phyloP scores from a whole-genome alignment of 345 rosid genomes.

The Acer campestre region DNA sequence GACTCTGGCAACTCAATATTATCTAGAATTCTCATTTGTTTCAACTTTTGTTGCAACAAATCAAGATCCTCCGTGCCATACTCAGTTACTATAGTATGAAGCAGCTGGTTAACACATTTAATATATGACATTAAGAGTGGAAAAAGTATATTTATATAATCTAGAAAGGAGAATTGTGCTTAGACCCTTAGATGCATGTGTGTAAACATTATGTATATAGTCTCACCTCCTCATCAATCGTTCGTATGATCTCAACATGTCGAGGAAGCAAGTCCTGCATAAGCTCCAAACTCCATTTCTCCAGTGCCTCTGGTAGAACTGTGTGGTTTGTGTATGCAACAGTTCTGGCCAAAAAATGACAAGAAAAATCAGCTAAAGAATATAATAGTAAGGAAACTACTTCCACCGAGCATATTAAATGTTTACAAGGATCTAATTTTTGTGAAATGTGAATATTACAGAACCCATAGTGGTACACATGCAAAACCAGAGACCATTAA shows the following conservation, averaged over 20 bases:
- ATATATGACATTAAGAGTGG: background rate
- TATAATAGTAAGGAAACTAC: background rate
- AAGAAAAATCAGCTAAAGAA: background rate
- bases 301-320: conserved; percentile 55
- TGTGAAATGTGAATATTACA: no score
- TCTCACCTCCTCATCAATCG: conserved; percentile 51
- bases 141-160: background rate
- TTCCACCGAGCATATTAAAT: background rate
- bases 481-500: no score
- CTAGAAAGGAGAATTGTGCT: conserved; percentile 5
- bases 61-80: conserved; percentile 41
- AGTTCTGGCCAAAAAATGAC: conserved; percentile 33
- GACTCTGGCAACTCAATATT: conserved; percentile 48
- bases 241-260: conserved; percentile 51
- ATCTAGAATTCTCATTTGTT: conserved; percentile 51
- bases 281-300: conserved; percentile 58
- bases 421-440: background rate
- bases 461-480: no score
- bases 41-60: conserved; percentile 44
- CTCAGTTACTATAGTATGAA: conserved; percentile 41
- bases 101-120: conserved; percentile 29
- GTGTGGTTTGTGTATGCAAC: conserved; percentile 59
- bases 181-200: background rate
- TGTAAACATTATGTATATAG: background rate
- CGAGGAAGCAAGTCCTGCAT: conserved; percentile 55